A percentile compares a stretch with the other conserved stretches of the same genome.
phyloP scores from a whole-genome alignment of 805 yeast species.

The Metschnikowia lachancei region DNA sequence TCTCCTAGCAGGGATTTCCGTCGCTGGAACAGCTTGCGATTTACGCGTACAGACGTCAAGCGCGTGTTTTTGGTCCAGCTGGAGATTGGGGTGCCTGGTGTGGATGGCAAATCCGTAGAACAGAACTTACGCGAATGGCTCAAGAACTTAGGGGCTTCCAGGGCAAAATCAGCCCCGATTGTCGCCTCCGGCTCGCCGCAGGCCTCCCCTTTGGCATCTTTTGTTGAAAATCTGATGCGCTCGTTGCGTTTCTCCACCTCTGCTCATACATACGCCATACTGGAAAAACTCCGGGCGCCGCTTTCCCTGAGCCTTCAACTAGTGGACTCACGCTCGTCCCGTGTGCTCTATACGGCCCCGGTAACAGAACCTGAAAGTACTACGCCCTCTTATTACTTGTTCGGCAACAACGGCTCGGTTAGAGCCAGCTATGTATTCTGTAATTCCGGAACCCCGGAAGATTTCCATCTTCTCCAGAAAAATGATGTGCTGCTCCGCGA shows the following conservation, averaged over 20 bases:
- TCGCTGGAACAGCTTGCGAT: slow-evolving; percentile 61
- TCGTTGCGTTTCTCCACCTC: slow-evolving; percentile 28
- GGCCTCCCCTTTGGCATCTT: slow-evolving; percentile 25
- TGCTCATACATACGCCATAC: slow-evolving; percentile 14
- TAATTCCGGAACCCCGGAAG: slow-evolving; percentile 31
- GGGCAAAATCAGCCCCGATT: slow-evolving; percentile 20
- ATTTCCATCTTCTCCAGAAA: slow-evolving; percentile 24
- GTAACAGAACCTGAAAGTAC: slow-evolving; percentile 24
- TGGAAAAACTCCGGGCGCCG: slow-evolving; percentile 22
- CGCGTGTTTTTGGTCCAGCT: slow-evolving; percentile 49
- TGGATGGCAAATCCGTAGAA: slow-evolving; percentile 23
- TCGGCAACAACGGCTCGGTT: slow-evolving; percentile 28
- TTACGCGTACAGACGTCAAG: slow-evolving; percentile 69
- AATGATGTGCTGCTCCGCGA: slow-evolving; percentile 21
- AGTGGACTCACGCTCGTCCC: slow-evolving; percentile 20
- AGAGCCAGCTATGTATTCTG: slow-evolving; percentile 28
- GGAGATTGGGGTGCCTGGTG: slow-evolving; percentile 16
- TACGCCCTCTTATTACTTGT: slow-evolving; percentile 33
- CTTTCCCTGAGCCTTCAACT: slow-evolving; percentile 26
- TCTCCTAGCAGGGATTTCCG: slow-evolving; percentile 78
- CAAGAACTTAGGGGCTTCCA: slow-evolving; percentile 27
- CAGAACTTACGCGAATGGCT: slow-evolving; percentile 30
- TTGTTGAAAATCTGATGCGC: slow-evolving; percentile 28
- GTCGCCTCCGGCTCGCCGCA: slow-evolving; percentile 21
- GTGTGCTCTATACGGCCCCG: slow-evolving; percentile 27